Conservation (phyloP, 345 rosid genomes). For the Hypericum androsaemum region DNA sequence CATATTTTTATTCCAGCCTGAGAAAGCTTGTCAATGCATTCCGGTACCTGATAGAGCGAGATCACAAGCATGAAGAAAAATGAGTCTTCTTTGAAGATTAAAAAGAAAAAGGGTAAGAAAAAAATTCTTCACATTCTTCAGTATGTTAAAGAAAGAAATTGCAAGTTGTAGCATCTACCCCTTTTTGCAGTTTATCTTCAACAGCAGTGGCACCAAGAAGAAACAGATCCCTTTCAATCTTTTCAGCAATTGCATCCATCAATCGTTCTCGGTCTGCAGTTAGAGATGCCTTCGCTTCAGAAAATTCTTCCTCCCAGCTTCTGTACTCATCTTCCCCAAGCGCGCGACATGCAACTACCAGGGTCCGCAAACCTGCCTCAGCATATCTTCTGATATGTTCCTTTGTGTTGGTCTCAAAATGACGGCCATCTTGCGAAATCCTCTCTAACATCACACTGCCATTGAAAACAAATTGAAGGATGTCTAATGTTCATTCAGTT, state of each 20-base stretch:
- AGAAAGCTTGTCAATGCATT: constrained; percentile 69
- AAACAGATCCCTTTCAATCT: constrained; percentile 56
- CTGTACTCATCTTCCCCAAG: constrained; percentile 51
- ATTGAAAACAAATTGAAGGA: constrained; percentile 9
- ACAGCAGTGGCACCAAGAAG: constrained; percentile 96
- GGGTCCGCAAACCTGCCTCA: constrained; percentile 63
- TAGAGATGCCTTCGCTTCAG: constrained; percentile 43
- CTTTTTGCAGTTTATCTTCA: constrained; percentile 83
- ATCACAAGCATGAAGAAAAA: constrained; percentile 6
- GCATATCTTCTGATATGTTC: constrained; percentile 52
- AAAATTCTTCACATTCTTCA: no score
- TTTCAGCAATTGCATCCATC: constrained; percentile 46
- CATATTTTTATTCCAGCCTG: constrained; percentile 67
- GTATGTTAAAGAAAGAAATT: not conserved
- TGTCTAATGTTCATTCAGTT: constrained; percentile 10
- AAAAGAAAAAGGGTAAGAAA: no score
- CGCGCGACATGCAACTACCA: constrained; percentile 69
- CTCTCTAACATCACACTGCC: constrained; percentile 68
- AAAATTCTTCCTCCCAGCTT: constrained; percentile 50
- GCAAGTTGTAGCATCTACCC: constrained; percentile 37
- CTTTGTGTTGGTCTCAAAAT: constrained; percentile 43
- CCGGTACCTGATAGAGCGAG: constrained; percentile 46
- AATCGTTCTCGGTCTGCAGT: constrained; percentile 43
- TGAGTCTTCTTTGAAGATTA: no score
- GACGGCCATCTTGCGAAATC: constrained; percentile 44